Conservation (phyloP, 1,284 basidiomycete genomes). For the Phellinidium pouzarii region DNA sequence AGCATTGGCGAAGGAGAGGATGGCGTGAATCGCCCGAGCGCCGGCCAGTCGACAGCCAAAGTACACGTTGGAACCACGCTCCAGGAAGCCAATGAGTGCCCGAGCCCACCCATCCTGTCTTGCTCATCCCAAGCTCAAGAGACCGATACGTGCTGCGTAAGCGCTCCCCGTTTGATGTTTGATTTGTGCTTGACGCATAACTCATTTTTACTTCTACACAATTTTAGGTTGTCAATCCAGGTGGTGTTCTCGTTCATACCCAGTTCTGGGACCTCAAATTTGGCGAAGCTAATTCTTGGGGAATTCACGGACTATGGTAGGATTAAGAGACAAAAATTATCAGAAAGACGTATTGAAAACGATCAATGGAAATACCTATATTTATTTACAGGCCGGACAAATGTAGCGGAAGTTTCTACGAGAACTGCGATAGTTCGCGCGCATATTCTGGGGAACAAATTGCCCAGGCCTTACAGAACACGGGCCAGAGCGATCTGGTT, state of each 20-base stretch:
- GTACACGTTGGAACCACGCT: neutral
- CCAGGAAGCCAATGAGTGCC: conserved; percentile 11
- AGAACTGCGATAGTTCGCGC: conserved; percentile 19
- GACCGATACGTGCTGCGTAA: conserved; percentile 19
- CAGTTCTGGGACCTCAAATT: conserved; percentile 22
- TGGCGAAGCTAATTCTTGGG: conserved; percentile 19
- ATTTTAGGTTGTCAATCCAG: conserved; percentile 18
- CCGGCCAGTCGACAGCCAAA: neutral
- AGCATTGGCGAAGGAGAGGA: conserved; percentile 1
- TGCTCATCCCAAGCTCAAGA: conserved; percentile 16
- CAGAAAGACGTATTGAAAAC: no score
- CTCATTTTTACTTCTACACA: no score
- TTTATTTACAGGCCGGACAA: conserved; percentile 19
- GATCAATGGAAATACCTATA: neutral
- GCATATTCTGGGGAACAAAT: conserved; percentile 20
- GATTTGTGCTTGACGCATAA: neutral
- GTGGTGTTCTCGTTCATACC: conserved; percentile 20
- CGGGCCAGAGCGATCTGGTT: conserved; percentile 13
- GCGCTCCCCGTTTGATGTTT: neutral
- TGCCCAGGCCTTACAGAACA: conserved; percentile 3
- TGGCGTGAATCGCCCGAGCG: neutral
- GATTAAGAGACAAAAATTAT: neutral
- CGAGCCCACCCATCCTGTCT: conserved; percentile 17
- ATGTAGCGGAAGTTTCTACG: conserved; percentile 20
- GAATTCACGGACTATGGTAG: conserved; percentile 22